Percentiles rank a stretch among this genome's conserved stretches.
Evolutionary conservation across 495 filamentous ascomycete species (phyloP).

Genomic region (Daldinia decipiens): DNA sequence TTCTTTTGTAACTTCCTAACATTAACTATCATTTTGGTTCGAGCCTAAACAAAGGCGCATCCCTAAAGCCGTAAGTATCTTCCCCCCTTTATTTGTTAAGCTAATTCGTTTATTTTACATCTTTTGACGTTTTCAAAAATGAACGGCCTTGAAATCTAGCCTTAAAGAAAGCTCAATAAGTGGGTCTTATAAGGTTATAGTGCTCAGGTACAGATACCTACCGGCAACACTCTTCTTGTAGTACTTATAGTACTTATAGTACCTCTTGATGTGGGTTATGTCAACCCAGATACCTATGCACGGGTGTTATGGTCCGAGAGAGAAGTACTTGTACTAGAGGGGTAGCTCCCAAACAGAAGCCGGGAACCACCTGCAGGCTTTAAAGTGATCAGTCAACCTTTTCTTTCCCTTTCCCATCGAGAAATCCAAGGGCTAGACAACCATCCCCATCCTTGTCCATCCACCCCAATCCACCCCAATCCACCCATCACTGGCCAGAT

Average conservation of each 20-base stretch:
- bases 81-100: background rate
- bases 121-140: conserved; percentile 23
- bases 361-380: conserved; percentile 29
- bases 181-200: conserved; percentile 25
- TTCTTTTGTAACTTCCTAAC: conserved; percentile 6
- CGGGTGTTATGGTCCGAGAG: background rate
- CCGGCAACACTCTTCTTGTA: background rate
- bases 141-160: conserved; percentile 13
- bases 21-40: conserved; percentile 7
- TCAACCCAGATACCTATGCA: conserved; percentile 12
- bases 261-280: conserved; percentile 24
- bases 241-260: too few species aligned
- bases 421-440: conserved; percentile 39
- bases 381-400: conserved; percentile 42
- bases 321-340: conserved; percentile 31
- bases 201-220: conserved; percentile 23
- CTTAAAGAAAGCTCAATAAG: conserved; percentile 24
- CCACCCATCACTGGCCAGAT: conserved; percentile 44
- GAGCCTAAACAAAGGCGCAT: background rate
- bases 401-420: conserved; percentile 27
- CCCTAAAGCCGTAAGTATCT: background rate
- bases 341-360: conserved; percentile 21
- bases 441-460: conserved; percentile 34
- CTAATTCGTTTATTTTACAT: background rate
- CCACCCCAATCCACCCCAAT: conserved; percentile 20